These are phyloP conservation scores for Gentiana straminea DNA, from an alignment of 257 asterid species.

Conservation along the genomic window DNA sequence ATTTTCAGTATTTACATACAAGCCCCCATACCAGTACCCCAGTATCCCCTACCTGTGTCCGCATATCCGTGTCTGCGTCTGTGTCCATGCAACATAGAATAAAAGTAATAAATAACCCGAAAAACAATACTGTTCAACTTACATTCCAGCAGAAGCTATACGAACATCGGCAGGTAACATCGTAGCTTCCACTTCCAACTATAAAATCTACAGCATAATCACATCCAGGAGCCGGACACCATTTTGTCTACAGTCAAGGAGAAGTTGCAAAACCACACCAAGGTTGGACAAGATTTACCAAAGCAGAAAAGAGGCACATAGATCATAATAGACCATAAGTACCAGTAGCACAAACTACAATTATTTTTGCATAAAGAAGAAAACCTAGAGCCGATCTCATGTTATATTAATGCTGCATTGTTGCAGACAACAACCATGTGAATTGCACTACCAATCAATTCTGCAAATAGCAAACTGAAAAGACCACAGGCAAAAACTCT, in stretches of 20 bases:
- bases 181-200: conserved; percentile 93
- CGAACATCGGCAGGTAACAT: conserved; percentile 85
- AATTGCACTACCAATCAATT: too few relatives aligned
- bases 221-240: conserved; percentile 99
- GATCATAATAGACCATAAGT: background rate
- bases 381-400: too few relatives aligned
- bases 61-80: too few relatives aligned
- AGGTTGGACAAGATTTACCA: background rate
- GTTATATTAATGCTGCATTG: too few relatives aligned
- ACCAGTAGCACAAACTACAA: too few relatives aligned
- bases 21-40: too few relatives aligned
- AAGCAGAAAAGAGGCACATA: conserved; percentile 4
- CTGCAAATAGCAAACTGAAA: too few relatives aligned
- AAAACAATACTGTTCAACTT: conserved; percentile 27
- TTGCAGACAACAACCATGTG: too few relatives aligned
- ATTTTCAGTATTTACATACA: too few relatives aligned
- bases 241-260: conserved; percentile 58
- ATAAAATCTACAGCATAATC: conserved; percentile 81
- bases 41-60: too few relatives aligned
- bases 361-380: too few relatives aligned
- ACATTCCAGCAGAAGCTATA: conserved; percentile 98
- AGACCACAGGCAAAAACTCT: too few relatives aligned
- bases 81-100: background rate
- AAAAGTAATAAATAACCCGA: background rate
- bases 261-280: background rate